phyloP scores from a whole-genome alignment of 1,139 yeast genomes.

The Suhomyces bolitotheri region DNA sequence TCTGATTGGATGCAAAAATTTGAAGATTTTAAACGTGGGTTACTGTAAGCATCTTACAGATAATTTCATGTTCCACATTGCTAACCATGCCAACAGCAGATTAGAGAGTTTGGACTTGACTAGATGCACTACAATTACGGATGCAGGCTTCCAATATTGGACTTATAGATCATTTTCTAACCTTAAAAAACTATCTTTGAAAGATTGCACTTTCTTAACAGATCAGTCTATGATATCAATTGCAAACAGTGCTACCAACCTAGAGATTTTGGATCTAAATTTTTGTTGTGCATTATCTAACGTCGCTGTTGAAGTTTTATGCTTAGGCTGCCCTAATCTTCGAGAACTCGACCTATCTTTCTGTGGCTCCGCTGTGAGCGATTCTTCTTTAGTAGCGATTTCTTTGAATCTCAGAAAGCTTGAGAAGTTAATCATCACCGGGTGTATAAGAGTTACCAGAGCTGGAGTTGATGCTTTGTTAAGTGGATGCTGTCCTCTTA shows the following conservation, averaged over 20 bases:
- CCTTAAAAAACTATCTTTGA: slow-evolving; percentile 52
- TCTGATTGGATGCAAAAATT: slow-evolving; percentile 56
- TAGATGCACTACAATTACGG: slow-evolving; percentile 76
- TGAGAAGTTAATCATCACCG: slow-evolving; percentile 54
- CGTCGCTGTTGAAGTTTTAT: slow-evolving; percentile 61
- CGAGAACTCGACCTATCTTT: slow-evolving; percentile 60
- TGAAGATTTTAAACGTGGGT: slow-evolving; percentile 56
- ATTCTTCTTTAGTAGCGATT: slow-evolving; percentile 62
- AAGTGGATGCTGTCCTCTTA: slow-evolving; percentile 56
- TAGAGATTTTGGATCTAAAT: slow-evolving; percentile 59
- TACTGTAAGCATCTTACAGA: slow-evolving; percentile 77
- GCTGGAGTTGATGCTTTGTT: slow-evolving; percentile 70
- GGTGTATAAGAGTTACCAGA: slow-evolving; percentile 73
- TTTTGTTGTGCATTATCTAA: slow-evolving; percentile 78
- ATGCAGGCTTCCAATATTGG: slow-evolving; percentile 71
- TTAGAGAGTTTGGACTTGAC: slow-evolving; percentile 62
- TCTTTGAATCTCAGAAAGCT: slow-evolving; percentile 54
- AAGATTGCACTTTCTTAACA: slow-evolving; percentile 73
- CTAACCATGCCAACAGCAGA: slow-evolving; percentile 56
- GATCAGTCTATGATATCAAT: slow-evolving; percentile 64
- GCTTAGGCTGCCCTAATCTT: slow-evolving; percentile 62
- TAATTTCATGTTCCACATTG: slow-evolving; percentile 61
- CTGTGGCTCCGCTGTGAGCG: slow-evolving; percentile 81
- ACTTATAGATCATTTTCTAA: slow-evolving; percentile 53
- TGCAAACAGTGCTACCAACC: slow-evolving; percentile 59